A percentile compares a stretch with the other conserved stretches of the same genome.
Evolutionary conservation across 129 eudicot species (phyloP).

Genomic region (Artemisia argyi): DNA sequence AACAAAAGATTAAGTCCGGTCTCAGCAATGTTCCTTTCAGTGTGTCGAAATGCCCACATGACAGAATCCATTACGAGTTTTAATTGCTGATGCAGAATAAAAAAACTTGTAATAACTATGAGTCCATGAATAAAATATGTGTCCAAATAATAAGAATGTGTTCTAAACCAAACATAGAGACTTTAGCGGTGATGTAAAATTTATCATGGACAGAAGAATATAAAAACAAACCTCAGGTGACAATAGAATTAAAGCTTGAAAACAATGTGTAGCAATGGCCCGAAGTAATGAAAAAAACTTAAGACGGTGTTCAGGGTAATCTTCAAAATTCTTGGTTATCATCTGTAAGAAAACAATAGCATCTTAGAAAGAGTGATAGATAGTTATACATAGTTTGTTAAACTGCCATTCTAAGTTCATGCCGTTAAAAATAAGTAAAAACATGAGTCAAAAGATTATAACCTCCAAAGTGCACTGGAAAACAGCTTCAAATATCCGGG

Average conservation of each 20-base stretch:
- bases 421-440: not conserved
- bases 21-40: constrained; percentile 97
- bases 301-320: constrained; percentile 97
- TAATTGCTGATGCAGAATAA: constrained; percentile 61
- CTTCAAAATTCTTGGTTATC: constrained; percentile 98
- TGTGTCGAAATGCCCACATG: constrained; percentile 99
- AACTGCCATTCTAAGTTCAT: not conserved
- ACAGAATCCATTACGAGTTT: constrained; percentile 98
- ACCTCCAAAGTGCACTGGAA: constrained; percentile 97
- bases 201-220: not conserved
- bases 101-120: not conserved
- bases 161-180: too few relatives aligned
- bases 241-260: constrained; percentile 80
- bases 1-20: constrained; percentile 89
- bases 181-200: not conserved
- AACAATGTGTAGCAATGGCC: constrained; percentile 95
- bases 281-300: constrained; percentile 92
- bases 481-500: constrained; percentile 90
- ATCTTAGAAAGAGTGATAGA: constrained; percentile 3
- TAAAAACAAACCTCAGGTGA: constrained; percentile 74
- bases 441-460: constrained; percentile 12
- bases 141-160: too few relatives aligned
- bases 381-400: not conserved
- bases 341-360: constrained; percentile 48
- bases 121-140: not conserved